Base-by-base conservation (phyloP, 345 rosid species). In the Noccaea bulbosa region DNA sequence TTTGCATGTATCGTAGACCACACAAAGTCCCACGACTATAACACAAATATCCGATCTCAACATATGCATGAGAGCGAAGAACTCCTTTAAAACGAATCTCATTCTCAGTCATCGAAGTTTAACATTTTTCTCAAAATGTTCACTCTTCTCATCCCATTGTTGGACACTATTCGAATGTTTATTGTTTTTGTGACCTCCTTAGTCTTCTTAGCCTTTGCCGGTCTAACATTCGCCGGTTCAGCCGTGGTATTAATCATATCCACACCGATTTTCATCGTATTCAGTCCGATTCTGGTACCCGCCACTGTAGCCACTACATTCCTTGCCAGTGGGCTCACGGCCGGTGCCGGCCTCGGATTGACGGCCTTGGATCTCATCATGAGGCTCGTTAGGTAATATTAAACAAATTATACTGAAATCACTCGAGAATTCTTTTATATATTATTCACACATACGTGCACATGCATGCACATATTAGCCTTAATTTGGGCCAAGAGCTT, bases 251-350 rank as follows among this genome's bases (percentile, higher is more conserved):
- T 92, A 65, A 79, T 84, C 65, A 61, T 87, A 6, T 89, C 84
- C 61, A 84, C 92, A 11, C 98, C 96, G 1, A 79, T 92, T 52
- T 70, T 92, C 55, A 82, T 92, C 72, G 80, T 89, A 27, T 87
- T 84, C 89, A 92, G 96, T 75, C 98, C 96, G 0, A 85, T 89
- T 34, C 81, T 92, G 9, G 83, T 89, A 71, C 96, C 96, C 2
- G 89, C 92, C 5, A 75, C 84, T 4, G 75, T 89, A 67, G 66
- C 87, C 0, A 73, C 72, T 20, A 72, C 77, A n/a, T 65, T 89
- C 45, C 27, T 89, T 39, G 62, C 64, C 43, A 65, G 74, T 51
- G 94, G 98, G 24, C 84, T 92, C 78, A 43, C 85, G 22, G 77
- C 93, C 8, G 83, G 90, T 0, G 90, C 88, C 8, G 84, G 92